Conservation (phyloP, 257 asterid genomes). For the Solanum bukasovii region DNA sequence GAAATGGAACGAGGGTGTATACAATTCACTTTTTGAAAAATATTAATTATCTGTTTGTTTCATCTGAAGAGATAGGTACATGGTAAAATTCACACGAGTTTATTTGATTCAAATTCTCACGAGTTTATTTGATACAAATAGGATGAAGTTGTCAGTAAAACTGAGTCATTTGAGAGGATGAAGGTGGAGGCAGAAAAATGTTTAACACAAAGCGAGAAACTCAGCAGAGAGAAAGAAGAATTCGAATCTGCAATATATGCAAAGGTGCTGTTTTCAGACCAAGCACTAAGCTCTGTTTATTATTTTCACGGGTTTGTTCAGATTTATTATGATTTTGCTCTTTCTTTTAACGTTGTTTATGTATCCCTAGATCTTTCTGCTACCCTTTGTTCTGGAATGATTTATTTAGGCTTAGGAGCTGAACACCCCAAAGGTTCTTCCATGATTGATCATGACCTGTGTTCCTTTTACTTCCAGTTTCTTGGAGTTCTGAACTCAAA, state of each 20-base stretch:
- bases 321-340: not conserved
- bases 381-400: not conserved
- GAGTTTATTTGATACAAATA: slow-evolving; percentile 18
- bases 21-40: not conserved
- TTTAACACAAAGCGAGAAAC: slow-evolving; percentile 64
- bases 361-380: not conserved
- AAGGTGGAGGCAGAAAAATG: slow-evolving; percentile 78
- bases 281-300: not conserved
- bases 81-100: not conserved
- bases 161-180: slow-evolving; percentile 50
- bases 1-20: not conserved
- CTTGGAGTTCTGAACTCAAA: slow-evolving; percentile 66
- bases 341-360: not conserved
- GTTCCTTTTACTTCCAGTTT: slow-evolving; percentile 41
- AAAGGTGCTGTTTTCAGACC: slow-evolving; percentile 31
- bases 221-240: slow-evolving; percentile 56
- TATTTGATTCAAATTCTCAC: slow-evolving; percentile 5
- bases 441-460: not conserved
- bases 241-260: slow-evolving; percentile 69
- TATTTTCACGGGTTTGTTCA: not conserved
- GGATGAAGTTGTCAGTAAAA: slow-evolving; percentile 82
- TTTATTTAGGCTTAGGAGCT: not conserved
- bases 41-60: not conserved
- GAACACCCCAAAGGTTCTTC: not conserved
- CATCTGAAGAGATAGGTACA: not conserved